Evolutionary conservation across 164 flowering plant species (phyloP).

Genomic region (Buxus sempervirens): DNA sequence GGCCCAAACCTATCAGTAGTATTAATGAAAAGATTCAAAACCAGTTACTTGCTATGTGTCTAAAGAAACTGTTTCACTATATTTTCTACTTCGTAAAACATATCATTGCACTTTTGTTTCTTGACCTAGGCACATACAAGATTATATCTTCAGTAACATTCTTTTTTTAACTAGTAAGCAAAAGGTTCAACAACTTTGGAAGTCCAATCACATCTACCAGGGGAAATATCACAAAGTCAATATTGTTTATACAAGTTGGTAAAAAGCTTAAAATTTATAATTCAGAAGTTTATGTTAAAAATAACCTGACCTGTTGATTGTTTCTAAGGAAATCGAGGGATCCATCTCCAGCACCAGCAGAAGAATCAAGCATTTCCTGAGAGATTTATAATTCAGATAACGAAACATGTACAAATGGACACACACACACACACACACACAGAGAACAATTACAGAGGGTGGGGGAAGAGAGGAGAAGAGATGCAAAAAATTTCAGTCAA

Average conservation of each 20-base stretch:
- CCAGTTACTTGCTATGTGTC: not conserved
- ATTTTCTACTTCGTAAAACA: not conserved
- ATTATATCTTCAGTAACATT: too few relatives aligned
- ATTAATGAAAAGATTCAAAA: too few relatives aligned
- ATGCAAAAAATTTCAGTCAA: not conserved
- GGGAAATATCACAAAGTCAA: too few relatives aligned
- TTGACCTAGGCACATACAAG: not conserved
- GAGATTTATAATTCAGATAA: slow-evolving; percentile 7
- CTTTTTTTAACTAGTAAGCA: too few relatives aligned
- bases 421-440: too few relatives aligned
- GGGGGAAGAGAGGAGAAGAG: not conserved
- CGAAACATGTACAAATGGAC: too few relatives aligned
- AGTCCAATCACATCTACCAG: too few relatives aligned
- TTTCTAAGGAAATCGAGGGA: slow-evolving; percentile 89
- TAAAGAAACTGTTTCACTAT: not conserved
- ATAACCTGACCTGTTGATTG: slow-evolving; percentile 73
- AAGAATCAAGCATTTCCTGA: slow-evolving; percentile 60
- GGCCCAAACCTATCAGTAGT: too few relatives aligned
- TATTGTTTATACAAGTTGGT: not conserved
- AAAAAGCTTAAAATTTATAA: not conserved
- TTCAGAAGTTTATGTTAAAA: not conserved
- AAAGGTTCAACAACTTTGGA: too few relatives aligned
- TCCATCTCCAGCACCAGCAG: slow-evolving; percentile 57
- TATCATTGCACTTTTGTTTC: too few relatives aligned
- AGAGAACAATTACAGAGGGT: too few relatives aligned